Percentiles rank a stretch among this genome's conserved stretches.
These are phyloP conservation scores for Sutorius australiensis DNA, from an alignment of 768 basidiomycete species.

Conservation along the genomic window DNA sequence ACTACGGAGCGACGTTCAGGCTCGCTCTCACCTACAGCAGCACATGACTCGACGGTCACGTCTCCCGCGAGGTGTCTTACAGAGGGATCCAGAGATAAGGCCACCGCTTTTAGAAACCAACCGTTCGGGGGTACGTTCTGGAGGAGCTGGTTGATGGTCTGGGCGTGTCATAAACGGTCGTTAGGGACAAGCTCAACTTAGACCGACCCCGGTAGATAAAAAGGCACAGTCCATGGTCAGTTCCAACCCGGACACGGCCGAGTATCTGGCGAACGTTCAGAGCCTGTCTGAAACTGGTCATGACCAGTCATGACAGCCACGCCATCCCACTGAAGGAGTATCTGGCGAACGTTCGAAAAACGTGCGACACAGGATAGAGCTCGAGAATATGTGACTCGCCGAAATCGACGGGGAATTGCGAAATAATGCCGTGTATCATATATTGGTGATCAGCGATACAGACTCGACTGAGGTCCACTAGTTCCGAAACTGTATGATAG, in stretches of 20 bases:
- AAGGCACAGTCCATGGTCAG: background rate
- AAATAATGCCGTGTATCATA: background rate
- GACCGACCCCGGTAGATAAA: background rate
- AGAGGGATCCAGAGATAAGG: background rate
- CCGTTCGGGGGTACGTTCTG: background rate
- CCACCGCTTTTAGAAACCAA: background rate
- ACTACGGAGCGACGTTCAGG: background rate
- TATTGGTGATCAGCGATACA: background rate
- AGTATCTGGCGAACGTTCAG: background rate
- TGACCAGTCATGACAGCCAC: no score
- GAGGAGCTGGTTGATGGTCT: background rate
- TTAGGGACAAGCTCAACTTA: slow-evolving; percentile 4
- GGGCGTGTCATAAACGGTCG: background rate
- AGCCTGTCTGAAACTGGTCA: no score
- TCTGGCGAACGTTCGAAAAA: no score
- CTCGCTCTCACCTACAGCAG: background rate
- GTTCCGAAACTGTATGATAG: background rate
- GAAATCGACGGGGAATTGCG: background rate
- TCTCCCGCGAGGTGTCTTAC: background rate
- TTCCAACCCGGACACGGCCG: background rate
- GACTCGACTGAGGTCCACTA: no score
- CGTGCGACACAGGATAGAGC: no score
- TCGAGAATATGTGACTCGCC: background rate
- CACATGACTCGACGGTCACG: background rate
- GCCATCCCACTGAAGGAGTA: no score